Evolutionary conservation across 2,329 filamentous ascomycete species (phyloP), one percentile per base, ranked within the genome.

Genomic region (Colletotrichum graminicola): DNA sequence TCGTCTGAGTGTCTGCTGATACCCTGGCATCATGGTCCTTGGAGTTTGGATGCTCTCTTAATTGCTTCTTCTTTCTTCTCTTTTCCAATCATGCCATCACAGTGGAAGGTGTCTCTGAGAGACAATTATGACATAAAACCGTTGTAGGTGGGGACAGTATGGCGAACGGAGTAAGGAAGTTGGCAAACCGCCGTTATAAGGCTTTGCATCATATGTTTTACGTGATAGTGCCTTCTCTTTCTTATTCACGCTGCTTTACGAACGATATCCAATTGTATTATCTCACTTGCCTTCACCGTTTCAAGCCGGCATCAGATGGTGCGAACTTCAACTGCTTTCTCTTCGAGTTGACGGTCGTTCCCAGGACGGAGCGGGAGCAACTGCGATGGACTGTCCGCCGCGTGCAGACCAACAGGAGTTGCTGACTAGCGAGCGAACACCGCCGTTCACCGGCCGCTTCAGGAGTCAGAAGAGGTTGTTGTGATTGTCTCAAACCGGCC

Each of bases 1-100:
- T 68, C 39, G 45, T 71, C 29, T 71, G 29, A 71, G n/a, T 11
- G 23, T 63, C 7, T 43, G 8, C 14, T 36, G n/a, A 14, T 29
- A n/a, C 34, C 8, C 51, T n/a, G 18, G 11, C 18, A 32, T 36
- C n/a, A 54, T 16, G 49, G 23, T 41, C 12, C 45, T 3, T 16
- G 14, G 32, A 16, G 26, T 29, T 6, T 21, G 60, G 12, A 12
- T 49, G 21, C 5, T 23, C 11, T 12, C 4, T 18, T 5, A 4
- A 10, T 6, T 52, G 3, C 5, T 18, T 32, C 8, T 52, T 29
- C 26, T 2, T 52, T 29, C 2, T 62, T 3, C 49, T 11, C 26
- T 45, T 18, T 63, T 32, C 1, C 21, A 8, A 32, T 45, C 21
- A 11, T 55, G 54, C 34, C 61, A 26, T 26, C 5, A 21, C 16